These are phyloP conservation scores for Ogataea sp. DNA, from an alignment of 805 yeast species.

Conservation along the genomic window DNA sequence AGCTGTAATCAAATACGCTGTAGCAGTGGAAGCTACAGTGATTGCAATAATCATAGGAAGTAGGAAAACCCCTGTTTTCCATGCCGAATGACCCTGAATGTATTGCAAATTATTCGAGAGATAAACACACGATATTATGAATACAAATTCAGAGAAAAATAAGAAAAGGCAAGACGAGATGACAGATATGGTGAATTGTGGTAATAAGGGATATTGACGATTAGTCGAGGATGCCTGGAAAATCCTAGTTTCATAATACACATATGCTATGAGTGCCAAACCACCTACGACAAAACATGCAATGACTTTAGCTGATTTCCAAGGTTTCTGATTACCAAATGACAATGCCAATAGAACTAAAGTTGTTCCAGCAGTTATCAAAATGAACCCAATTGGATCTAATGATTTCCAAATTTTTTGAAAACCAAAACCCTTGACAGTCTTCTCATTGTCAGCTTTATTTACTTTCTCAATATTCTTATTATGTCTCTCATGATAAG, in stretches of 20 bases:
- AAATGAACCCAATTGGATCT: constrained; percentile 41
- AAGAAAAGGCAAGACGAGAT: no score
- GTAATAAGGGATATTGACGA: constrained; percentile 32
- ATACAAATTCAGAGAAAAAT: constrained; percentile 28
- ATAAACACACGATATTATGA: constrained; percentile 31
- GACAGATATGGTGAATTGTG: no score
- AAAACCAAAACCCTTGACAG: no score
- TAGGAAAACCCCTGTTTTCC: constrained; percentile 37
- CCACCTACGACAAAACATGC: constrained; percentile 40
- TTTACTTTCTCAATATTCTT: no score
- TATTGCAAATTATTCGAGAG: constrained; percentile 43
- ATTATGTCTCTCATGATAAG: constrained; percentile 32
- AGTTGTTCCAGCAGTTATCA: constrained; percentile 35
- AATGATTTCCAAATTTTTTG: constrained; percentile 17
- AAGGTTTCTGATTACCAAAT: constrained; percentile 34
- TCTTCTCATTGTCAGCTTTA: neutral
- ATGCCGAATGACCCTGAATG: constrained; percentile 32
- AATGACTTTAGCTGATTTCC: constrained; percentile 44
- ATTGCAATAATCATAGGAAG: constrained; percentile 38
- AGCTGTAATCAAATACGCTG: constrained; percentile 31
- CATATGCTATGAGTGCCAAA: constrained; percentile 25
- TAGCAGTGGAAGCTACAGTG: constrained; percentile 31
- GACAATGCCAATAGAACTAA: constrained; percentile 39
- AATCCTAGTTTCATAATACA: constrained; percentile 31
- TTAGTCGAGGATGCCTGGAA: constrained; percentile 27